Evolutionary conservation across 345 rosid genomes (phyloP), one percentile per base, ranked within the genome.

Genomic region (Hypericum perforatum): DNA sequence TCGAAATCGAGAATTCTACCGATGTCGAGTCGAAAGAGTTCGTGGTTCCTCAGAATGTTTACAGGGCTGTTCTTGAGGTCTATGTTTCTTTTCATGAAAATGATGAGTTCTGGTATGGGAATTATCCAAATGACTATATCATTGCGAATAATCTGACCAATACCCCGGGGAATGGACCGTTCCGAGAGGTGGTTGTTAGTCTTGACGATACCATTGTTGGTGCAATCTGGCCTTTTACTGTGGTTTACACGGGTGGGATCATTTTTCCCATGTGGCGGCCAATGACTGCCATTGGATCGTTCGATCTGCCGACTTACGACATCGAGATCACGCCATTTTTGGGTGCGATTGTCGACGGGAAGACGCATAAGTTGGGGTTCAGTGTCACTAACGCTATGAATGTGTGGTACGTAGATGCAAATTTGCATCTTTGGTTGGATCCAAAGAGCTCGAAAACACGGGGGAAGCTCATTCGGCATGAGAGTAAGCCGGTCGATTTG

Each of bases 361-460:
- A 49, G 47, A 16, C 11, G 4, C 65, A 60, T 46, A 51, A 44
- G 37, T 61, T 66, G 36, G 65, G 58, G 13, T 15, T 60, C 11
- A 65, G 65, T 11, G 44, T 66, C 9, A 32, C 47, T 37, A 50
- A 56, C 12, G 22, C 46, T 36, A 59, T 16, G 7, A 51, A 56
- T 7, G 60, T 42, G 13, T 60, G 70, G 70, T 61, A 59, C 14
- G 60, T 56, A 6, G 58, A 53, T 15, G 70, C 65, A 16, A 60
- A 66, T 38, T 59, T 66, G 44, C 70, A 66, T 16, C 13, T 66
- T 16, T 60, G 65, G 70, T n/a, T 66, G 12, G 70, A 60, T 11
- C 32, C 32, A 4, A 22, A 22, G 32, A 22, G 32, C 32, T 22
- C 32, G 32, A 22, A 22, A 22, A 22, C 32, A 22, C 32, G 32